Base-by-base conservation (phyloP, 371 early-diverging fungal genomes). In the Mortierella sp. region DNA sequence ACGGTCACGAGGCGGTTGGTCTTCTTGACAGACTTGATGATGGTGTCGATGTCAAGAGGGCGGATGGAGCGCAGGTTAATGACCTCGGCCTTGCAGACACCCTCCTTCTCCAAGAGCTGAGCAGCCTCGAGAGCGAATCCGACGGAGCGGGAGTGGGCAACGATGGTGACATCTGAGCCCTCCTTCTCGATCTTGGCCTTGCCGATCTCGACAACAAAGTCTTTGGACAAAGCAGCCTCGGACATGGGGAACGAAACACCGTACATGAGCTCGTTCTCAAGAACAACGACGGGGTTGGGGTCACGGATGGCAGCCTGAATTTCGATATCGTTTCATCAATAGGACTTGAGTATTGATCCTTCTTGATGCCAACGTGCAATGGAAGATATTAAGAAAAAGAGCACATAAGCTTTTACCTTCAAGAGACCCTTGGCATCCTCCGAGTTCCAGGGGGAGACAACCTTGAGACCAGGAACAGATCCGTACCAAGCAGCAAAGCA, bases 191-290 rank as follows among this genome's bases (percentile, higher is more conserved):
- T 83, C 89, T 99, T 96, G 76, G 98, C 98, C 90, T 99, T 97
- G 72, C 98, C 99, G 70, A 99, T 93, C 60, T 92, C 93, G 31
- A 98, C 50, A 5, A 97, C 92, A 83, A 96, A 98, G 81, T 98
- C 97, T 56, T 85, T 82, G 72, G 88, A 86, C 72, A 94, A 79
- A 17, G 93, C 93, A 67, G 91, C 95, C 56, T 91, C 88, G 51
- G 91, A 88, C 75, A 95, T 89, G 55, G 93, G 91, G 85, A 97
- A 97, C 54, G 90, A 86, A 50, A 86, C 80, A 70, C 98, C 97
- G 80, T 99, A 99, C 92, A 99, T 92, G 66, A 99, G 86, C 87
- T 99, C 99, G 89, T 98, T 99, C 84, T 99, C 99, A 51, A 99
- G 85, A 39, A 99, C 88, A 55, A 98, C 93, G 57, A 99, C 99